A percentile compares a stretch with the other conserved stretches of the same genome.
Conservation (phyloP, 495 filamentous ascomycete species). For the Choiromyces venosus region DNA sequence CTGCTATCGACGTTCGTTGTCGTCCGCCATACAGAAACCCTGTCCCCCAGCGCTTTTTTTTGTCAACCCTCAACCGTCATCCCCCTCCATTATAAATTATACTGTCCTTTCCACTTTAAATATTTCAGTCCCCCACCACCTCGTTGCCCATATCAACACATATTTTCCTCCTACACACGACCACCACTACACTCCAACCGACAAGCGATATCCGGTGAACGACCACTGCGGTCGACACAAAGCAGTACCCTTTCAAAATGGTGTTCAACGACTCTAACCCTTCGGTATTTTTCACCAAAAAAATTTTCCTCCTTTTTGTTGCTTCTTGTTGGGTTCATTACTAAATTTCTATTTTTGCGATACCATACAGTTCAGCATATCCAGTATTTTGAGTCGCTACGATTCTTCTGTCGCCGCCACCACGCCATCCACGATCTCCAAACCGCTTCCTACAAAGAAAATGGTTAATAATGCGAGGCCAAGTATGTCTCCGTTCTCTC, state of each 20-base stretch:
- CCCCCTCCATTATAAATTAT: neutral
- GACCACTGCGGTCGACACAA: neutral
- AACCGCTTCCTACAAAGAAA: slow-evolving; percentile 24
- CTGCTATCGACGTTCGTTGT: neutral
- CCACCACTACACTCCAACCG: slow-evolving; percentile 12
- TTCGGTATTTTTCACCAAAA: slow-evolving; percentile 26
- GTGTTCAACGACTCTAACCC: slow-evolving; percentile 36
- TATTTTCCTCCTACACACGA: neutral
- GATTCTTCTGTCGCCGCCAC: slow-evolving; percentile 19
- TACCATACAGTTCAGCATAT: slow-evolving; percentile 38
- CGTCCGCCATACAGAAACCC: neutral
- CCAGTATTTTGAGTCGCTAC: slow-evolving; percentile 37
- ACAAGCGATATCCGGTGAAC: neutral
- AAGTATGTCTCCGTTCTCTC: slow-evolving; percentile 14
- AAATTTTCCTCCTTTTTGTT: slow-evolving; percentile 22
- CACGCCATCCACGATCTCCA: slow-evolving; percentile 19
- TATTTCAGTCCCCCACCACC: slow-evolving; percentile 6
- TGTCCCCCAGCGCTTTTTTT: neutral
- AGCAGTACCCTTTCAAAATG: slow-evolving; percentile 22
- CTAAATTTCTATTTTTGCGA: neutral
- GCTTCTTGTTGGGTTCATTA: slow-evolving; percentile 14
- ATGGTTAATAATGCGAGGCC: slow-evolving; percentile 6
- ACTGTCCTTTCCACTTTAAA: neutral
- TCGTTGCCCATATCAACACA: slow-evolving; percentile 6
- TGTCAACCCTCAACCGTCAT: neutral